Conservation (phyloP, 495 filamentous ascomycete species). For the Cercophora newfieldiana region DNA sequence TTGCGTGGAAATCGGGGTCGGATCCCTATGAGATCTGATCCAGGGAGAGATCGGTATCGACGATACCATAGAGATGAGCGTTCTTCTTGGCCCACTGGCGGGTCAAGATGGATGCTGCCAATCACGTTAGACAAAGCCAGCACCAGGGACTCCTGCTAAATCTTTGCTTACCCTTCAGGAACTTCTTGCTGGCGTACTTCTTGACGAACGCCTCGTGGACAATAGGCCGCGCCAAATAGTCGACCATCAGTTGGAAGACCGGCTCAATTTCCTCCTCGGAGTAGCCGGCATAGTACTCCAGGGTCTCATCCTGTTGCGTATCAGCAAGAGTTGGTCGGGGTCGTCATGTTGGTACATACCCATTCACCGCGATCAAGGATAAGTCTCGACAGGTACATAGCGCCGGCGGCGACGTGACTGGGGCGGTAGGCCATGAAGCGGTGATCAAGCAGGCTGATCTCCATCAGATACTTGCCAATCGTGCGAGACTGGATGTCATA, state of each 20-base stretch:
- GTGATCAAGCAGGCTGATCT: conserved; percentile 93
- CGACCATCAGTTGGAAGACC: conserved; percentile 90
- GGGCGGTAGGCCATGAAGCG: conserved; percentile 84
- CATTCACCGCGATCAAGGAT: conserved; percentile 87
- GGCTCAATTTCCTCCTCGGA: conserved; percentile 88
- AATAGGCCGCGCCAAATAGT: conserved; percentile 87
- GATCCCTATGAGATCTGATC: conserved; percentile 40
- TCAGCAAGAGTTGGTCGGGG: conserved; percentile 24
- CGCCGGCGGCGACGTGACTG: conserved; percentile 84
- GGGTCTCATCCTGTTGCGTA: conserved; percentile 66
- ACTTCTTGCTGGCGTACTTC: conserved; percentile 99
- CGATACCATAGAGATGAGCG: conserved; percentile 48
- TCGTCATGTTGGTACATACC: conserved; percentile 57
- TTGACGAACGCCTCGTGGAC: conserved; percentile 97
- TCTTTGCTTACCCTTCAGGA: conserved; percentile 77
- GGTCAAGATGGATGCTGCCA: conserved; percentile 81
- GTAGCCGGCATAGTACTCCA: conserved; percentile 94
- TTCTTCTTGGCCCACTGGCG: conserved; percentile 90
- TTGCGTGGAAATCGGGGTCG: conserved; percentile 2
- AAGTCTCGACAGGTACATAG: conserved; percentile 92
- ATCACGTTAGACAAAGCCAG: conserved; percentile 24
- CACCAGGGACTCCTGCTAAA: neutral
- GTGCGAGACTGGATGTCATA: conserved; percentile 98
- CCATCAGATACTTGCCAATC: conserved; percentile 96
- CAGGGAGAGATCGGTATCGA: conserved; percentile 40